Conservation (phyloP, 306 rosid species). For the Quercus dentata region DNA sequence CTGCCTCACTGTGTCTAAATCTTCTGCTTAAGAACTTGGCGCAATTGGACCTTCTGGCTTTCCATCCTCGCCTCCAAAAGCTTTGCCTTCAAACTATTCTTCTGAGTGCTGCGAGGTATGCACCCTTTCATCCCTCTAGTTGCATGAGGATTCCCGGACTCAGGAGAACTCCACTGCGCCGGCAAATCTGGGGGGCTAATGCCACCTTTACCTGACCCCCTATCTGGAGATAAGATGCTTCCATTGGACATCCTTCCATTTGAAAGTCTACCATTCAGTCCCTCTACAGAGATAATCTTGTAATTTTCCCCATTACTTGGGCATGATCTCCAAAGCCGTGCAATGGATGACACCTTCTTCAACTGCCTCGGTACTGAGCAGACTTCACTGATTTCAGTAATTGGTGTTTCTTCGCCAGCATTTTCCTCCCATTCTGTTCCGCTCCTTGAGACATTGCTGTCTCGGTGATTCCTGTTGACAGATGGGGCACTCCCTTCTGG, state of each 20-base stretch:
- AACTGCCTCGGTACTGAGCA: slow-evolving; percentile 61
- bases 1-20: slow-evolving; percentile 38
- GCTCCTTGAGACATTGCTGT: slow-evolving; percentile 55
- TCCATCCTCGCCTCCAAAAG: slow-evolving; percentile 92
- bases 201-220: slow-evolving; percentile 49
- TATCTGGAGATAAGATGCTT: slow-evolving; percentile 57
- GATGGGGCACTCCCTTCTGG: slow-evolving; percentile 69
- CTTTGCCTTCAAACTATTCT: slow-evolving; percentile 80
- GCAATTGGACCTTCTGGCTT: slow-evolving; percentile 74
- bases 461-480: slow-evolving; percentile 52
- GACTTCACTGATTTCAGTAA: slow-evolving; percentile 75
- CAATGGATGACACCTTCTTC: slow-evolving; percentile 69
- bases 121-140: slow-evolving; percentile 76
- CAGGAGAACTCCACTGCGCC: slow-evolving; percentile 72
- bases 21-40: slow-evolving; percentile 89
- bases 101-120: slow-evolving; percentile 64
- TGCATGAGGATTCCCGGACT: slow-evolving; percentile 44
- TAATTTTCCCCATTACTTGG: slow-evolving; percentile 57
- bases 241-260: slow-evolving; percentile 71
- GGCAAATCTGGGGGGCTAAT: slow-evolving; percentile 66
- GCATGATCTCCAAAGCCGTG: slow-evolving; percentile 80
- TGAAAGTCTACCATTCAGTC: slow-evolving; percentile 64
- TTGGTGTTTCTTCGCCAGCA: slow-evolving; percentile 53
- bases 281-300: slow-evolving; percentile 71
- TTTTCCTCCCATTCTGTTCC: slow-evolving; percentile 72